A percentile compares a stretch with the other conserved stretches of the same genome.
phyloP scores from a whole-genome alignment of 495 filamentous ascomycete genomes.

The Aspergillus panamensis region DNA sequence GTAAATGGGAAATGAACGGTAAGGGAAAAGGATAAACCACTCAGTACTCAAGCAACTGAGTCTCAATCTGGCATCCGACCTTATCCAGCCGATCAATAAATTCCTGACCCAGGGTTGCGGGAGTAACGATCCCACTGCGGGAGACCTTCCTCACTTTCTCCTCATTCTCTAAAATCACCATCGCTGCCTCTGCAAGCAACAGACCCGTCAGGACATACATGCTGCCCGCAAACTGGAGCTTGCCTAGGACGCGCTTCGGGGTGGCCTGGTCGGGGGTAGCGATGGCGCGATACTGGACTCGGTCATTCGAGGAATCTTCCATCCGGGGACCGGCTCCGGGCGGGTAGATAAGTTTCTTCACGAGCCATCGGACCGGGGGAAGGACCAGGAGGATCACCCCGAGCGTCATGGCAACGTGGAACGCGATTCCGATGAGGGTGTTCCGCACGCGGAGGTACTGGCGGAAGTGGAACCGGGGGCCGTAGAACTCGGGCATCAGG shows the following conservation, averaged over 20 bases:
- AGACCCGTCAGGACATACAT: slow-evolving; percentile 70
- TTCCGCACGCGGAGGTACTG: slow-evolving; percentile 65
- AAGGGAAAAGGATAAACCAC: background rate
- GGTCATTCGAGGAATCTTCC: slow-evolving; percentile 55
- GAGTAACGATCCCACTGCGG: slow-evolving; percentile 70
- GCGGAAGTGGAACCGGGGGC: slow-evolving; percentile 65
- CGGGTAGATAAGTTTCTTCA: slow-evolving; percentile 52
- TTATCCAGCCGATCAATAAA: slow-evolving; percentile 68
- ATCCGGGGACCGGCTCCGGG: slow-evolving; percentile 65
- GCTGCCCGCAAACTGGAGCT: slow-evolving; percentile 55
- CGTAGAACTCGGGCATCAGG: slow-evolving; percentile 65
- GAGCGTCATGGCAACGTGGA: slow-evolving; percentile 55
- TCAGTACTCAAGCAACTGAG: slow-evolving; percentile 37
- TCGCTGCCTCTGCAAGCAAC: slow-evolving; percentile 65
- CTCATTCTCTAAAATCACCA: slow-evolving; percentile 64
- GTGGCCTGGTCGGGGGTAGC: slow-evolving; percentile 55
- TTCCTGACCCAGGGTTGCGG: slow-evolving; percentile 76
- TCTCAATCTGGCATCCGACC: slow-evolving; percentile 61
- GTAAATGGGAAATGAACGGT: too few relatives aligned
- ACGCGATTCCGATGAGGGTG: slow-evolving; percentile 49
- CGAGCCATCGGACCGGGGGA: slow-evolving; percentile 51
- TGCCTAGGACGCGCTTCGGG: slow-evolving; percentile 54
- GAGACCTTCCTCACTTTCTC: slow-evolving; percentile 53
- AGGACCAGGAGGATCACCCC: slow-evolving; percentile 51
- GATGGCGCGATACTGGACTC: slow-evolving; percentile 62